phyloP scores from a whole-genome alignment of 345 rosid species.

The Brassica rapa region DNA sequence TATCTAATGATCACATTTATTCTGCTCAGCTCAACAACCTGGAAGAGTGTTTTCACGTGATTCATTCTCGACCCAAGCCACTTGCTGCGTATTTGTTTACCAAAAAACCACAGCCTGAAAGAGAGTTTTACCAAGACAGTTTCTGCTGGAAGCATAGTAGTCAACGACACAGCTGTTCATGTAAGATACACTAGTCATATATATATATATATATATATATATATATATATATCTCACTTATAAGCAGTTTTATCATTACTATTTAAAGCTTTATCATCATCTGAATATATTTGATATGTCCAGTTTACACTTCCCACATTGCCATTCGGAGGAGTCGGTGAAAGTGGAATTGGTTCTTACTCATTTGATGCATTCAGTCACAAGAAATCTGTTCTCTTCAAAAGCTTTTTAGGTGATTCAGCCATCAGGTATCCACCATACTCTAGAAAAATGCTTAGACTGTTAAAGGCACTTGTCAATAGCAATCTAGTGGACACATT shows the following conservation, averaged over 20 bases:
- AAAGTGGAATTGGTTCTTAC: conserved; percentile 90
- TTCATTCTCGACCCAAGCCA: conserved; percentile 76
- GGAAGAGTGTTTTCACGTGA: conserved; percentile 75
- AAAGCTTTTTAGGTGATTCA: conserved; percentile 64
- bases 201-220: too few relatives aligned
- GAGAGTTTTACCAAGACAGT: conserved; percentile 65
- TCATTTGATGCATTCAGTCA: conserved; percentile 95
- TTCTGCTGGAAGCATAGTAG: conserved; percentile 79
- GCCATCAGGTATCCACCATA: conserved; percentile 82
- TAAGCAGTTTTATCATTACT: background rate
- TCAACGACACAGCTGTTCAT: conserved; percentile 86
- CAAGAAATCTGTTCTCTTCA: conserved; percentile 81
- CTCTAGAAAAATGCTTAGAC: conserved; percentile 53
- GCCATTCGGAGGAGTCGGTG: conserved; percentile 97
- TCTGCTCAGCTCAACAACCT: conserved; percentile 63
- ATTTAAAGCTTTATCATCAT: background rate
- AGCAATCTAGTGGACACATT: conserved; percentile 52
- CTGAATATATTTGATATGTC: background rate
- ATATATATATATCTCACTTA: background rate
- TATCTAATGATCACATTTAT: background rate
- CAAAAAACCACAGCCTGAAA: conserved; percentile 62
- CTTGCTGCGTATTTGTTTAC: conserved; percentile 94
- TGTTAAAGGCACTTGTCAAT: conserved; percentile 62
- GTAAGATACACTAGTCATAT: conserved; percentile 42
- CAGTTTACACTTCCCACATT: conserved; percentile 68